Base-by-base conservation (phyloP, 208 protist species). In the Trichomonas tenax region DNA sequence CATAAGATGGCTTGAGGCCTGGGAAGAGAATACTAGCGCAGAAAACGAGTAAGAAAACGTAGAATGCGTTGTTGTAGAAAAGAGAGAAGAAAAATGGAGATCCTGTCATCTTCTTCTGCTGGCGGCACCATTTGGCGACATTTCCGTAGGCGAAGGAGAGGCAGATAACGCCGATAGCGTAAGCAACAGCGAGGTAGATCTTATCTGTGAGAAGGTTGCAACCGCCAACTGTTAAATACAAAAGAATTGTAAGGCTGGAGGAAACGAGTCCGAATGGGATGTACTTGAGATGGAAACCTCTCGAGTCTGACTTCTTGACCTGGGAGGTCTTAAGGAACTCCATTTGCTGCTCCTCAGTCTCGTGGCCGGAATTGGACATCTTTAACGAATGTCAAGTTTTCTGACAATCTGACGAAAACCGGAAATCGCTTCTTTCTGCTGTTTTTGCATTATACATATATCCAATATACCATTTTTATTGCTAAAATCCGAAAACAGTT, bases 51-150 rank as follows among this genome's bases (percentile, higher is more conserved):
- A 93, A 26, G 86, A 93, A 93, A 38, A 48, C 40, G 46, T 51
- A 93, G 17, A 93, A 93, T 6, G 44, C 44, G 86, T 93, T 93
- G 45, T 93, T 93, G 44, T 93, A 93, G 86, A 58, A 48, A 38
- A 93, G 86, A 36, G 44, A 48, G 86, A 93, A 93, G 40, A 41
- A 93, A 36, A 93, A 44, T 48, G 26, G 10, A 38, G 86, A 51
- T 2, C 44, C 86, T 0, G 36, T 44, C 11, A 34, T n/a, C 26
- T 48, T 93, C 17, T 44, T 34, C 46, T 93, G 86, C 10, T 48
- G 31, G 11, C 3, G 41, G n/a, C 41, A 41, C 86, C 86, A 93
- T 51, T 51, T 48, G 17, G 86, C 86, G 26, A 93, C 44, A 31
- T 58, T 58, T 34, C 17, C 6, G 86, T 93, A 93, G 17, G 86